Base-by-base conservation (phyloP, 2,329 filamentous ascomycete genomes). In the Aureobasidium sp. region DNA sequence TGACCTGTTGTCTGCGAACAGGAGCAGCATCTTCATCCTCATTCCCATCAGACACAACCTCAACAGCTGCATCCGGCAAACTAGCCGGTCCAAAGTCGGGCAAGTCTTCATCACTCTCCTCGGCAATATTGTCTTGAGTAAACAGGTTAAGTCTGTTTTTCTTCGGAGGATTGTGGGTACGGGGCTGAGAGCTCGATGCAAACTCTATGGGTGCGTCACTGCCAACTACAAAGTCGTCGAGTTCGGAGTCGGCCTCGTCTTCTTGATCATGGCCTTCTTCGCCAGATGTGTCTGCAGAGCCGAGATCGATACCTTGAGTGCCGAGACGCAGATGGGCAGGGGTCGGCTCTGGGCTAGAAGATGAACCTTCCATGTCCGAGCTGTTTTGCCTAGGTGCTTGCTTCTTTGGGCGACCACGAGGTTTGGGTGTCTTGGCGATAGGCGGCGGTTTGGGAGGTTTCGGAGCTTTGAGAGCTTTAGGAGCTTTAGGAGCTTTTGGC, bases 171-270 rank as follows among this genome's bases (percentile, higher is more conserved):
- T 51, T 60, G 37, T 43, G 46, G 5, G 19, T 33, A 27, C 19
- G 42, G 2, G 64, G 65, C 60, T 69, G 60, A 15, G 67, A 70
- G n/a, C 67, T 69, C 31, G 67, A 68, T 13, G 62, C 63, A 40
- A 68, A 64, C 46, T 69, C 69, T 25, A 73, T 65, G 6, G 73
- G 69, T 31, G 75, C 74, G 29, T 75, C 75, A n/a, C 74, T 74
- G 31, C 72, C 74, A 0, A 73, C 76, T 47, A 79, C 73, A 64
- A 79, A 79, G 57, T 73, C 74, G 10, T 70, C 68, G 4, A 78
- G 71, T 47, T 79, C 77, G 5, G 75, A 78, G 61, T 78, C 76
- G 4, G 71, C 60, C 40, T 73, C 70, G 47, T 74, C 74, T 21
- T 74, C 73, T 23, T 77, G 72, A 55, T 76, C 72, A 2, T 65